Conservation (phyloP, 2,329 filamentous ascomycete species). For the Xylaria sp. region DNA sequence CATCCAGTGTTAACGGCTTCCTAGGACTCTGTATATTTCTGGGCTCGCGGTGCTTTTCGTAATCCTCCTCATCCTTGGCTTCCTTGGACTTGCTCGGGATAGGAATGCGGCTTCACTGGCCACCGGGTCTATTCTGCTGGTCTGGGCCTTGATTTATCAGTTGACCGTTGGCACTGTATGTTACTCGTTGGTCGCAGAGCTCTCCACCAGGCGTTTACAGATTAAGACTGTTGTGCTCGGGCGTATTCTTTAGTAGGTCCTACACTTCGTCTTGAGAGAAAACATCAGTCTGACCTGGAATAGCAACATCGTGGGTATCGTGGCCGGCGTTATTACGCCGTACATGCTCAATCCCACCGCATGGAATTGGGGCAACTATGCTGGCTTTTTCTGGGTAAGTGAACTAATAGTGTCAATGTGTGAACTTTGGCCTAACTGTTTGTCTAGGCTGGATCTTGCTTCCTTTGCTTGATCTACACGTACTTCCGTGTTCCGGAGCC, state of each 20-base stretch:
- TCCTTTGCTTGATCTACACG: slow-evolving; percentile 82
- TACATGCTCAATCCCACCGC: slow-evolving; percentile 91
- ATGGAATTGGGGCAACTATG: slow-evolving; percentile 89
- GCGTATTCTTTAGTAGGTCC: slow-evolving; percentile 74
- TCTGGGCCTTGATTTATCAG: slow-evolving; percentile 86
- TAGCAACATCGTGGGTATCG: slow-evolving; percentile 81
- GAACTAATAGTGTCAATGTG: background rate
- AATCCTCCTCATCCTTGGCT: slow-evolving; percentile 86
- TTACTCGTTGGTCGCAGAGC: slow-evolving; percentile 87
- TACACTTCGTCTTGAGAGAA: background rate
- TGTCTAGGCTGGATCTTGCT: slow-evolving; percentile 74
- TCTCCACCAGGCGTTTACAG: slow-evolving; percentile 83
- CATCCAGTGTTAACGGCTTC: slow-evolving; percentile 46
- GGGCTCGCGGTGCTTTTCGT: slow-evolving; percentile 77
- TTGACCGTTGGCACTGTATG: slow-evolving; percentile 88
- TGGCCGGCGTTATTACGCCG: slow-evolving; percentile 83
- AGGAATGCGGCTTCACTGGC: slow-evolving; percentile 73
- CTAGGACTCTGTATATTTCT: slow-evolving; percentile 75
- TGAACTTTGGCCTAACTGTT: slow-evolving; percentile 9
- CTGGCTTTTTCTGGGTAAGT: slow-evolving; percentile 84
- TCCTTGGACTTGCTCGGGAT: slow-evolving; percentile 79
- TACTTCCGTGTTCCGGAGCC: slow-evolving; percentile 87
- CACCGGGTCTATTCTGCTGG: slow-evolving; percentile 85
- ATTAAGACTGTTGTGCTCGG: slow-evolving; percentile 93
- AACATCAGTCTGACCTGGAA: slow-evolving; percentile 28